A percentile compares a stretch with the other conserved stretches of the same genome.
phyloP scores from a whole-genome alignment of 345 rosid species.

The Eucalyptus cloeziana region DNA sequence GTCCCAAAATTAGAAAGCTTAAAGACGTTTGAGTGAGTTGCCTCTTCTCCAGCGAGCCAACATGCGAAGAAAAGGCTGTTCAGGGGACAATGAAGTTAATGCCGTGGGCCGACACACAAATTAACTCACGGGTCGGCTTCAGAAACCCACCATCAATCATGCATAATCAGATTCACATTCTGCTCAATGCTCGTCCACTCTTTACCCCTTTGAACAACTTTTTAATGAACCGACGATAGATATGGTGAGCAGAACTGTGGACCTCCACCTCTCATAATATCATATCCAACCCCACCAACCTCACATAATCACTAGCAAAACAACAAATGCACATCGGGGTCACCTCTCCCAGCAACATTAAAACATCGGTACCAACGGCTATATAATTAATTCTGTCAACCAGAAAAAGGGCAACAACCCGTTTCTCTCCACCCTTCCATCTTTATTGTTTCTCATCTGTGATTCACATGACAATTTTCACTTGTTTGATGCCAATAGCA shows the following conservation, averaged over 20 bases:
- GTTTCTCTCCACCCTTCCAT: neutral
- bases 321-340: neutral
- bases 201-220: neutral
- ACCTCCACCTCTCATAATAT: neutral
- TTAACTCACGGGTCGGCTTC: neutral
- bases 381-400: neutral
- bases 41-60: neutral
- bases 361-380: neutral
- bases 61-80: neutral
- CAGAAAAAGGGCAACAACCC: neutral
- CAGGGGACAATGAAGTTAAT: neutral
- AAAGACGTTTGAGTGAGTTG: neutral
- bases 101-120: neutral
- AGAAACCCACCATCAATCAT: neutral
- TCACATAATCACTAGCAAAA: neutral
- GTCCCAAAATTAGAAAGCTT: neutral
- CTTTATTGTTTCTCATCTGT: neutral
- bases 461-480: neutral
- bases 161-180: neutral
- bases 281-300: neutral
- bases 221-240: neutral
- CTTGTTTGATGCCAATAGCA: neutral
- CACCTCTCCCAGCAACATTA: neutral
- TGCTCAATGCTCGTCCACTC: neutral
- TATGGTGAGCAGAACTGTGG: neutral